Conservation (phyloP, 257 asterid species). For the Gentiana straminea region DNA sequence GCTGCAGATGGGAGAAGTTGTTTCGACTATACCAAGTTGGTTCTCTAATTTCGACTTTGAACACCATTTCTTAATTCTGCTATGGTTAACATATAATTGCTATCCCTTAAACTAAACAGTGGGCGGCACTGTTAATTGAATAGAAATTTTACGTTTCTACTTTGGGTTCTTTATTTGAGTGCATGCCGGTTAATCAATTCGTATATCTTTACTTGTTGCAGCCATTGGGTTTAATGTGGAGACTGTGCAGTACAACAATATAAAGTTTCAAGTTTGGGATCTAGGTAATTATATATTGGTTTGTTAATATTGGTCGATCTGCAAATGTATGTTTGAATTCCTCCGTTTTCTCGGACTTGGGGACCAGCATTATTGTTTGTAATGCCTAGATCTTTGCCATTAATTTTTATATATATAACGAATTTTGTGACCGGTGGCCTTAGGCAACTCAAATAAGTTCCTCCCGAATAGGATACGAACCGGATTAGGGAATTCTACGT, state of each 20-base stretch:
- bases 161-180: background rate
- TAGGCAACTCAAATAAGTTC: too few species aligned
- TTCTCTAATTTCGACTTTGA: slow-evolving; percentile 10
- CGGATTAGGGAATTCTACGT: too few species aligned
- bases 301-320: background rate
- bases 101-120: background rate
- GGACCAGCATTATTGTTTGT: too few species aligned
- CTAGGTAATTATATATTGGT: slow-evolving; percentile 34
- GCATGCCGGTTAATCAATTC: slow-evolving; percentile 8
- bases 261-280: slow-evolving; percentile 94
- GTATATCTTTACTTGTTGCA: slow-evolving; percentile 22
- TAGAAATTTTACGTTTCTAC: background rate
- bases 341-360: too few species aligned
- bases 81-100: background rate
- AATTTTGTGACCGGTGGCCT: too few species aligned
- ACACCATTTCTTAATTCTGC: background rate
- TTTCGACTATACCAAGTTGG: slow-evolving; percentile 90
- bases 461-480: too few species aligned
- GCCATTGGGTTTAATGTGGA: slow-evolving; percentile 97
- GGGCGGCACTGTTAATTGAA: too few species aligned
- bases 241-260: slow-evolving; percentile 79
- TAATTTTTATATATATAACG: too few species aligned
- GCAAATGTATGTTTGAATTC: too few species aligned
- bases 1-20: slow-evolving; percentile 98
- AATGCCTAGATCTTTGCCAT: too few species aligned